Evolutionary conservation across 2,329 filamentous ascomycete species (phyloP), one percentile per base, ranked within the genome.

Genomic region (Cladobotryum protrusum): DNA sequence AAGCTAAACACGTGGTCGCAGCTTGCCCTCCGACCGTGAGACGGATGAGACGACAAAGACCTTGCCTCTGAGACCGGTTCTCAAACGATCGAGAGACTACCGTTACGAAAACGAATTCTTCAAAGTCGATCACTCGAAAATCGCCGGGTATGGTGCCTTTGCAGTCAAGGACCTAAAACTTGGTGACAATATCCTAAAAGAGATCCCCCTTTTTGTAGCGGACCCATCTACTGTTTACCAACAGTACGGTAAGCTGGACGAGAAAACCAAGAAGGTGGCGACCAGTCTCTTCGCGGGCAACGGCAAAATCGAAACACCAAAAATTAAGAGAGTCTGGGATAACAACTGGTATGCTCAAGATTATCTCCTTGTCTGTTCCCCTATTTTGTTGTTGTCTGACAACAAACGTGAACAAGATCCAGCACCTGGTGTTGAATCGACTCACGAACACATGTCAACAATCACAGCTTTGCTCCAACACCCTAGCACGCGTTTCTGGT

Each of bases 101-200:
- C 45, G 60, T n/a, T 72, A 67, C 36, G 46, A 61, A 18, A 77
- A 77, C 51, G 58, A 63, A 0, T 67, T 57, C 50, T 70, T 80
- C 36, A 56, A 65, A 11, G 57, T 80, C 5, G 65, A 61, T 3
- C 57, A 57, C 9, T 78, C 75, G 0, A 43, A 52, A 0, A 61
- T 74, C 1, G 69, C 70, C 0, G 76, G 77, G 1, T 67, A 70
- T 41, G 77, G 77, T 0, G 70, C 67, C 0, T 78, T 79, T 43
- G 76, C 77, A 0, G 54, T 57, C 1, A 59, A 57, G 5, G 61
- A 68, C 6, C 64, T 81, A 11, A 54, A 54, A 15, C 45, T 55
- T 0, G 67, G 67, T 34, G 67, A 74, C 34, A 56, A 63, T 1
- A 69, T 81, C 8, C 67, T 79, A 0, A 55, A 67, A 0, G 78